Evolutionary conservation across 306 rosid genomes (phyloP).

Genomic region (Fragaria ananassa): DNA sequence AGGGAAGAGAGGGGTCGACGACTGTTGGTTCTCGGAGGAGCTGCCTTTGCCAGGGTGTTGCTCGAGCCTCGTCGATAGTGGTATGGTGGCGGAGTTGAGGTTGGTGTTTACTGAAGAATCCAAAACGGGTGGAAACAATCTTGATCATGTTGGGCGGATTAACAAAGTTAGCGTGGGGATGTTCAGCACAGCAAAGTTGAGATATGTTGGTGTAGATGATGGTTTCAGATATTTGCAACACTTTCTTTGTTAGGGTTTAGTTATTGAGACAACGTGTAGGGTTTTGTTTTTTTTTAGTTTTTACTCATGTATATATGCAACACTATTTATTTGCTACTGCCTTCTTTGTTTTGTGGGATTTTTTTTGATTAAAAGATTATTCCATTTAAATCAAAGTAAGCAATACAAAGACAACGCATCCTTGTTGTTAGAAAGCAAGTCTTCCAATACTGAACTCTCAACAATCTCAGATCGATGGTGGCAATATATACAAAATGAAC

Average conservation of each 20-base stretch:
- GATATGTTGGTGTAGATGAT: constrained; percentile 55
- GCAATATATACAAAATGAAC: no score
- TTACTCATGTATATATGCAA: no score
- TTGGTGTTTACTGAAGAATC: constrained; percentile 22
- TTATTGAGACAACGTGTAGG: neutral
- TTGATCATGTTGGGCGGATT: constrained; percentile 21
- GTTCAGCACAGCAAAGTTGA: constrained; percentile 51
- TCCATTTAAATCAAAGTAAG: no score
- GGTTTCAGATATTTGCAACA: constrained; percentile 64
- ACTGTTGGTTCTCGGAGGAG: constrained; percentile 61
- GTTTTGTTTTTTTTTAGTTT: no score
- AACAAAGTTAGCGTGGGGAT: constrained; percentile 46
- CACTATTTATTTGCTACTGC: no score
- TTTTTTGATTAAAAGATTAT: no score
- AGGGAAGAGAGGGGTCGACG: constrained; percentile 34
- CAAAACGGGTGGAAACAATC: neutral
- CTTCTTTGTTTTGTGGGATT: no score
- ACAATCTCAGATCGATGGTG: no score
- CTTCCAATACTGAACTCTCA: no score
- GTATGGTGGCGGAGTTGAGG: constrained; percentile 56
- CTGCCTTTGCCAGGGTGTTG: constrained; percentile 53
- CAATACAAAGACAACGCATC: no score
- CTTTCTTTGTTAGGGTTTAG: constrained; percentile 36
- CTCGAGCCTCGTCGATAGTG: constrained; percentile 35
- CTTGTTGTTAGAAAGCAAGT: no score